Evolutionary conservation across 2,329 filamentous ascomycete species (phyloP), one percentile per base, ranked within the genome.

Genomic region (Trichoderma guizhouense): DNA sequence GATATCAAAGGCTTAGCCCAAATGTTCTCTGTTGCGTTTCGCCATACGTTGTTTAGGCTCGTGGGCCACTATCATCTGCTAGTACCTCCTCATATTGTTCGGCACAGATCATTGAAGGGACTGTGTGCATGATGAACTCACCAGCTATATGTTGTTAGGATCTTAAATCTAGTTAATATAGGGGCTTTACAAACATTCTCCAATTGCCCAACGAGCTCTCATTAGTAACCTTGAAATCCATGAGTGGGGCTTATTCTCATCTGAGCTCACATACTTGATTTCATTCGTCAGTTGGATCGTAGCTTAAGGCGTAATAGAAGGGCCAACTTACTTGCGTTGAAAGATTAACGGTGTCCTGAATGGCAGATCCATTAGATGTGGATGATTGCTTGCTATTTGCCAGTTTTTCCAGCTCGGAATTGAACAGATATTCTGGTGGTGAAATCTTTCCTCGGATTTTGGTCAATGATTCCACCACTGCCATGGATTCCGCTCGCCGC

Each of bases 271-370:
- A 47, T 51, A 64, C 36, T 51, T 64, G 11, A 21, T 47, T 18
- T 8, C 1, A 11, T 4, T 8, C 4, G 30, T 61, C n/a, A 61
- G 57, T 15, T n/a, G 1, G 3, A 21, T 15, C 5, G 43, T 47
- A 21, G 7, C 43, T 21, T 6, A 51, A 21, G 4, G 43, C n/a
- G 9, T 12, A 9, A 51, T 6, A 12, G n/a, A 3, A 21, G 5
- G 18, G 18, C 0, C 4, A 51, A 21, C 47, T 51, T 51, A 51
- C 47, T 24, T 51, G n/a, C 4, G 9, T 21, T 24, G n/a, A 24
- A 21, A 0, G n/a, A 12, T 12, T 7, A 1, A 1, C n/a, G 1
- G 2, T 11, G 5, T 21, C n/a, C 5, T 14, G 9, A 3, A 2
- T 21, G n/a, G 0, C n/a, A 1, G 47, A 3, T 21, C 0, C n/a